A percentile compares a stretch with the other conserved stretches of the same genome.
These are phyloP conservation scores for Tricladium varicosporioides DNA, from an alignment of 2,329 filamentous ascomycete species.

Conservation along the genomic window DNA sequence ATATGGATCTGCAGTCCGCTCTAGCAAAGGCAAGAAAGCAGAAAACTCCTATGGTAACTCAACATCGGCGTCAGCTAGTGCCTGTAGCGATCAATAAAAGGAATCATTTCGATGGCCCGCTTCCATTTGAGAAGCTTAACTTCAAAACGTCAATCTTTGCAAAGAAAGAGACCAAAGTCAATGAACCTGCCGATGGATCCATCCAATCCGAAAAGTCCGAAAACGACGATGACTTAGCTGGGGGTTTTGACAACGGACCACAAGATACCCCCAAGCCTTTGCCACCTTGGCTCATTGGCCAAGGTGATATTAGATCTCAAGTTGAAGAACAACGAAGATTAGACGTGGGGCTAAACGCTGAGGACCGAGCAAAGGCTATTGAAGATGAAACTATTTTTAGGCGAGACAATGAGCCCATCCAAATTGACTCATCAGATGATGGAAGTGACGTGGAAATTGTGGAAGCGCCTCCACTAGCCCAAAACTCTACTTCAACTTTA, in stretches of 20 bases:
- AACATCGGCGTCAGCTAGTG: constrained; percentile 34
- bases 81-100: constrained; percentile 51
- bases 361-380: constrained; percentile 55
- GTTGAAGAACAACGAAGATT: constrained; percentile 56
- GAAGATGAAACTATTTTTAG: constrained; percentile 52
- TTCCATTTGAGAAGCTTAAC: constrained; percentile 88
- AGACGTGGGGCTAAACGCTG: constrained; percentile 61
- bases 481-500: constrained; percentile 9
- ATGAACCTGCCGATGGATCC: constrained; percentile 9
- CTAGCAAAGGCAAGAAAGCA: constrained; percentile 68
- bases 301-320: constrained; percentile 63
- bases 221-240: constrained; percentile 34
- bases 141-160: constrained; percentile 61
- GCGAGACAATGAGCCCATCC: constrained; percentile 51
- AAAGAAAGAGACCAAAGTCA: constrained; percentile 37
- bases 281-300: constrained; percentile 71
- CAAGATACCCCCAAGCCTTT: constrained; percentile 48
- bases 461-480: constrained; percentile 42
- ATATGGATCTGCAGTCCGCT: constrained; percentile 76
- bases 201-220: constrained; percentile 16
- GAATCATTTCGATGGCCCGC: constrained; percentile 71
- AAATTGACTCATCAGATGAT: constrained; percentile 61
- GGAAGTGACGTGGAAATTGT: constrained; percentile 55
- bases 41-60: constrained; percentile 42
- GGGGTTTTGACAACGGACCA: constrained; percentile 38